Evolutionary conservation across 306 rosid genomes (phyloP).

Genomic region (Pueraria montana): DNA sequence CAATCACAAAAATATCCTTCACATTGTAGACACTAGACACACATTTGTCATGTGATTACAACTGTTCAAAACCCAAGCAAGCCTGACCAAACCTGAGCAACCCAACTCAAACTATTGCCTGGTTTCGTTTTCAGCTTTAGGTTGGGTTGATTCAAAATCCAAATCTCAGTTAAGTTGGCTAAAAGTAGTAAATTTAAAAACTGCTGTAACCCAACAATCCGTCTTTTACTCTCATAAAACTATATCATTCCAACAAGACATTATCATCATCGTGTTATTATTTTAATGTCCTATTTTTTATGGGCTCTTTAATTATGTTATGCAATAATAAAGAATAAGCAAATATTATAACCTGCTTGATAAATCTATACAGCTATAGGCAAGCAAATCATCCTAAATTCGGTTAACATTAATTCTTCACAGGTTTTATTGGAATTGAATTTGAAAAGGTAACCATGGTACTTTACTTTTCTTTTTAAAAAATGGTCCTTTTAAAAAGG

Average conservation of each 20-base stretch:
- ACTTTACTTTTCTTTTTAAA: background rate
- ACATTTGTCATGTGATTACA: conserved; percentile 18
- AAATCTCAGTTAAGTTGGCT: conserved; percentile 16
- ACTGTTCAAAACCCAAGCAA: conserved; percentile 23
- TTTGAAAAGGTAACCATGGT: background rate
- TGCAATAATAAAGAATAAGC: background rate
- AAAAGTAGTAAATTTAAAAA: background rate
- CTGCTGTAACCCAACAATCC: conserved; percentile 10
- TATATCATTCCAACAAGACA: background rate
- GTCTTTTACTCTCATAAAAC: background rate
- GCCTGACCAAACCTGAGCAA: conserved; percentile 6
- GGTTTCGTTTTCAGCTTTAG: conserved; percentile 4
- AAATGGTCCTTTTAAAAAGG: background rate
- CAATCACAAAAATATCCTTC: conserved; percentile 9
- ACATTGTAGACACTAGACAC: background rate
- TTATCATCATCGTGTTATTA: background rate
- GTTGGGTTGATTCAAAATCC: conserved; percentile 11
- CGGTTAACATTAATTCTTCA: background rate
- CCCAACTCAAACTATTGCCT: background rate
- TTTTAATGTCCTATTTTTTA: background rate
- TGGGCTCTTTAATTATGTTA: background rate
- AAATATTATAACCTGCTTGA: conserved; percentile 7
- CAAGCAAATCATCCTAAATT: conserved; percentile 21
- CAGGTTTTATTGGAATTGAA: background rate
- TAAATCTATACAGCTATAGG: background rate